Conservation (phyloP, 2,329 filamentous ascomycete species). For the Bipolaris victoriae region DNA sequence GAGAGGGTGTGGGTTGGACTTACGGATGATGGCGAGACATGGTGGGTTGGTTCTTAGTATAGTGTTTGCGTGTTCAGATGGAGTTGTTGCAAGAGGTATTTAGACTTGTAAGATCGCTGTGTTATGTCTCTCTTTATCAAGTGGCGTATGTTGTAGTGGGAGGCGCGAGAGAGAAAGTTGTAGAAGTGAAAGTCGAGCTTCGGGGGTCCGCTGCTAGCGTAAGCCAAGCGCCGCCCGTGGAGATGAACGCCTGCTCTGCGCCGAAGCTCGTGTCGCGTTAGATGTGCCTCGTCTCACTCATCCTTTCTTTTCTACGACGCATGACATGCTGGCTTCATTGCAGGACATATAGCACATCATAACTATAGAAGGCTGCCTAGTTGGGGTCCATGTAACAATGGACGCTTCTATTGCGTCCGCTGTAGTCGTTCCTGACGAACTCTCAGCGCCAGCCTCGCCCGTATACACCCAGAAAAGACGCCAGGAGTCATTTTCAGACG, state of each 20-base stretch:
- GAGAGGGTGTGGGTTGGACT: conserved; percentile 46
- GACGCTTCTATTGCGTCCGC: conserved; percentile 59
- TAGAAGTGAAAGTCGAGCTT: conserved; percentile 12
- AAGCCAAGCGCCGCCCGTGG: conserved; percentile 5
- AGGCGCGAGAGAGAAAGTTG: conserved; percentile 17
- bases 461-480: conserved; percentile 55
- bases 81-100: background rate
- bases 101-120: background rate
- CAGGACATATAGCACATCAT: no score
- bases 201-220: conserved; percentile 19
- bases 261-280: conserved; percentile 31
- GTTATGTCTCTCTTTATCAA: background rate
- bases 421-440: conserved; percentile 58
- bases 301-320: background rate
- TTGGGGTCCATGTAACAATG: conserved; percentile 22
- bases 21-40: conserved; percentile 97
- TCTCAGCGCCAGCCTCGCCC: conserved; percentile 39
- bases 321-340: conserved; percentile 1
- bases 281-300: conserved; percentile 5
- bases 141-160: conserved; percentile 16
- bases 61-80: background rate
- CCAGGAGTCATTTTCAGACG: conserved; percentile 60
- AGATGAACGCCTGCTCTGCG: conserved; percentile 30
- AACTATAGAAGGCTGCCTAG: background rate
- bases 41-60: conserved; percentile 29